phyloP scores from a whole-genome alignment of 2,329 filamentous ascomycete genomes.

The Stagonosporopsis cucurbitacearum region DNA sequence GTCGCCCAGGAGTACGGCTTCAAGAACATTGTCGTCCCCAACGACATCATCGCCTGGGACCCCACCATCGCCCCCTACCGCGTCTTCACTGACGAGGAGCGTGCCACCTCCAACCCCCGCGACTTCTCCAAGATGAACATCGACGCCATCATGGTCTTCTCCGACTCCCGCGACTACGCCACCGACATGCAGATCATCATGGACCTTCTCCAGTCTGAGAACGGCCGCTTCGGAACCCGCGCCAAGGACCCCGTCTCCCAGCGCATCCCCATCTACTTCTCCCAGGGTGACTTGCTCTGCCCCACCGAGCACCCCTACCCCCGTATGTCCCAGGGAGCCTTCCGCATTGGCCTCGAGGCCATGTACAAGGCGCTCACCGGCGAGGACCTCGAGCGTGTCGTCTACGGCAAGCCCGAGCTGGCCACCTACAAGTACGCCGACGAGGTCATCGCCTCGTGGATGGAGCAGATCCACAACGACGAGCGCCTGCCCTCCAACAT shows the following conservation, averaged over 20 bases:
- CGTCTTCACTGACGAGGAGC: slow-evolving; percentile 71
- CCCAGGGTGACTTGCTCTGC: slow-evolving; percentile 69
- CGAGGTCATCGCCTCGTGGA: slow-evolving; percentile 74
- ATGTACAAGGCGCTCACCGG: slow-evolving; percentile 76
- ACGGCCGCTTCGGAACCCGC: slow-evolving; percentile 69
- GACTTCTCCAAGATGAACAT: slow-evolving; percentile 77
- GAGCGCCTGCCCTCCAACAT: slow-evolving; percentile 71
- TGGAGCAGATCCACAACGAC: slow-evolving; percentile 77
- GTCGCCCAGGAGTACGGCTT: slow-evolving; percentile 77
- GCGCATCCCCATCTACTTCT: slow-evolving; percentile 78
- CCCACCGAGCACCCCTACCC: slow-evolving; percentile 65
- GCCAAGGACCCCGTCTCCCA: slow-evolving; percentile 69
- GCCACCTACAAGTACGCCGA: slow-evolving; percentile 83
- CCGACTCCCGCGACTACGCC: slow-evolving; percentile 75
- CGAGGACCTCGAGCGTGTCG: slow-evolving; percentile 74
- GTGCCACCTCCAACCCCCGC: slow-evolving; percentile 69
- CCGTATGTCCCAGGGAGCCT: slow-evolving; percentile 76
- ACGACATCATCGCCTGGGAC: slow-evolving; percentile 76
- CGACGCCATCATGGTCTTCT: slow-evolving; percentile 77
- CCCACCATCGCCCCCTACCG: slow-evolving; percentile 72
- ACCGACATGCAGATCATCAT: slow-evolving; percentile 80
- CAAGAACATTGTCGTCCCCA: slow-evolving; percentile 74
- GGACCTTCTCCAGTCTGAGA: slow-evolving; percentile 71
- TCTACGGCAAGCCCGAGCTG: slow-evolving; percentile 76
- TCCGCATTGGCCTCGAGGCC: slow-evolving; percentile 75